phyloP scores from a whole-genome alignment of 805 yeast genomes.

The Kuraishia hungarica region DNA sequence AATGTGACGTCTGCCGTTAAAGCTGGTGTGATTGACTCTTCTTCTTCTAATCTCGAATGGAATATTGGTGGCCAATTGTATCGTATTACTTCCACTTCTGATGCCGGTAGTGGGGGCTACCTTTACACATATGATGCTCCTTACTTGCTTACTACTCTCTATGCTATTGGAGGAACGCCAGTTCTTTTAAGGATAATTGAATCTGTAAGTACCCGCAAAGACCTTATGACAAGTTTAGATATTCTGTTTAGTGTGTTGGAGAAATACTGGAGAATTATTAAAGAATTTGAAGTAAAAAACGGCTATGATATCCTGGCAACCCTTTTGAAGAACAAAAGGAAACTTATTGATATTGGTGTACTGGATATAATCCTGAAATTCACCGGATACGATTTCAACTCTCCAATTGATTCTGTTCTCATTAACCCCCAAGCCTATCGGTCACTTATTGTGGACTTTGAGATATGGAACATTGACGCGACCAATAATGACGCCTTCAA shows the following conservation, averaged over 20 bases:
- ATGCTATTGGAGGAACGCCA: constrained; percentile 45
- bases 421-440: constrained; percentile 49
- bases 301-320: constrained; percentile 56
- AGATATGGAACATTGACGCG: constrained; percentile 37
- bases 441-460: constrained; percentile 52
- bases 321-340: constrained; percentile 38
- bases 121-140: not conserved
- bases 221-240: constrained; percentile 25
- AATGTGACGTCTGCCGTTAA: not conserved
- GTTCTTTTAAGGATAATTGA: constrained; percentile 39
- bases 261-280: constrained; percentile 40
- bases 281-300: constrained; percentile 49
- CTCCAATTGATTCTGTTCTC: constrained; percentile 49
- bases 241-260: constrained; percentile 34
- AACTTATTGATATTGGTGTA: constrained; percentile 29
- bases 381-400: constrained; percentile 45
- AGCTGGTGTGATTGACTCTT: not conserved
- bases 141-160: constrained; percentile 12
- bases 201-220: constrained; percentile 23
- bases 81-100: not conserved
- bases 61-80: not conserved
- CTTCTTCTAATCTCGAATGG: not conserved
- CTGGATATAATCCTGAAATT: constrained; percentile 39
- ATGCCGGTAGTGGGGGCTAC: not conserved
- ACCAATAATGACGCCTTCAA: constrained; percentile 33